Conservation (phyloP, 73 alveolate species). For the Breviolum minutum region DNA sequence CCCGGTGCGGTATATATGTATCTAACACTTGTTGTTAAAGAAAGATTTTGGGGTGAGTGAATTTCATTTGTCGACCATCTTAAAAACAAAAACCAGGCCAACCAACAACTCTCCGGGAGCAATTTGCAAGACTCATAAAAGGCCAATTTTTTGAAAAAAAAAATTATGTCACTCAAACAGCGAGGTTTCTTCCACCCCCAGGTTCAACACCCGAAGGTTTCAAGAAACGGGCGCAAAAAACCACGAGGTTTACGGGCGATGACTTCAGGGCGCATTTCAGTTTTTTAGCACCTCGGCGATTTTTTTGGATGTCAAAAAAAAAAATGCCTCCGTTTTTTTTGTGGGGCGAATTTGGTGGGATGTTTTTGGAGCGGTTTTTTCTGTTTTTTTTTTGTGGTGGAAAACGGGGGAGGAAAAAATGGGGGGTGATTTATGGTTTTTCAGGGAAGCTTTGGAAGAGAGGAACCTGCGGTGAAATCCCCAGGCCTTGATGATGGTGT, state of each 20-base stretch:
- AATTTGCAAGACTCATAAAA: no score
- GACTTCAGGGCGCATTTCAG: constrained; percentile 38
- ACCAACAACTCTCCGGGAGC: no score
- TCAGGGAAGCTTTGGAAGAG: not conserved
- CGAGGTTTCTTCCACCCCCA: no score
- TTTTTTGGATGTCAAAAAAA: not conserved
- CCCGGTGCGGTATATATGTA: no score
- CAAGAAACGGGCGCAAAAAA: no score
- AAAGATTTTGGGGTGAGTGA: no score
- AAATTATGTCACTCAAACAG: no score
- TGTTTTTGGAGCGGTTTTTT: not conserved
- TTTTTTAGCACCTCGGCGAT: not conserved
- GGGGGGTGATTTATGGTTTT: not conserved
- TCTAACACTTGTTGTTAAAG: no score
- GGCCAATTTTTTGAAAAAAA: no score
- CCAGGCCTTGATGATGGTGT: constrained; percentile 25
- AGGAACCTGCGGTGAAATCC: not conserved
- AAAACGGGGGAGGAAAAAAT: not conserved
- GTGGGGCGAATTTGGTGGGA: not conserved
- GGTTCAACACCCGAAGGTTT: no score
- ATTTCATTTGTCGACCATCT: no score
- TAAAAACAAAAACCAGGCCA: no score
- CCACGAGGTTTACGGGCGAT: constrained; percentile 30
- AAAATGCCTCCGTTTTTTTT: not conserved
- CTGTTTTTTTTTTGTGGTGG: not conserved